Evolutionary conservation across 1,139 yeast species (phyloP), one percentile per base, ranked within the genome.

Genomic region (Blastobotrys serpentis): DNA sequence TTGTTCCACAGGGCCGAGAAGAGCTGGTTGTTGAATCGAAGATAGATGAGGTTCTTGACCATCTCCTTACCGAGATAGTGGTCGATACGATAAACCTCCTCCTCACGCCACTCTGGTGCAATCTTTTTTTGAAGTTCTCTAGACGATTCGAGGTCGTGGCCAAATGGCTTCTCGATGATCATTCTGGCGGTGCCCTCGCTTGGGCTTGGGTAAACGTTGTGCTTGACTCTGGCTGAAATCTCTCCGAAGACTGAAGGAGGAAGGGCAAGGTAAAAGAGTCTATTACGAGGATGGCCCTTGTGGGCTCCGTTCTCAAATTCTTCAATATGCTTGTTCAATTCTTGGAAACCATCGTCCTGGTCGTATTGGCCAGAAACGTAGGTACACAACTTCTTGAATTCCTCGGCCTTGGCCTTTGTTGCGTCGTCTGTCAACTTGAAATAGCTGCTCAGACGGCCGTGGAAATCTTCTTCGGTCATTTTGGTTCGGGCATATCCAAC

Each of bases 41-140:
- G 73, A 37, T 88, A 89, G 56, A 88, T 73, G 64, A 94, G 76
- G 73, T 90, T 92, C 75, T 92, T 92, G 52, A 94, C 98, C 92
- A 92, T 83, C 72, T 92, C 98, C 73, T 92, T 92, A 58, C 98
- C 98, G 60, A 94, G 76, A 68, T 94, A 92, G 70, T 92, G 98
- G 70, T 92, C 99, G 61, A 92, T 94, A 74, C 98, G 82, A 75
- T 79, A 94, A 47, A 90, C 75, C 72, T 94, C 98, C 8, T 85
- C 90, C 71, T 94, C 98, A 29, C 79, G 71, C 80, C 92, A 92
- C 49, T 90, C 72, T 10, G 98, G 97, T 18, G 92, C 80, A 61
- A 92, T 76, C 56, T 79, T 77, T 52, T 72, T 67, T 72, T 89
- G 97, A 65, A 92, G 75, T 61, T 80, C 82, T 60, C 89, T 78